Conservation (phyloP, 257 asterid species). For the Solanum pennellii region DNA sequence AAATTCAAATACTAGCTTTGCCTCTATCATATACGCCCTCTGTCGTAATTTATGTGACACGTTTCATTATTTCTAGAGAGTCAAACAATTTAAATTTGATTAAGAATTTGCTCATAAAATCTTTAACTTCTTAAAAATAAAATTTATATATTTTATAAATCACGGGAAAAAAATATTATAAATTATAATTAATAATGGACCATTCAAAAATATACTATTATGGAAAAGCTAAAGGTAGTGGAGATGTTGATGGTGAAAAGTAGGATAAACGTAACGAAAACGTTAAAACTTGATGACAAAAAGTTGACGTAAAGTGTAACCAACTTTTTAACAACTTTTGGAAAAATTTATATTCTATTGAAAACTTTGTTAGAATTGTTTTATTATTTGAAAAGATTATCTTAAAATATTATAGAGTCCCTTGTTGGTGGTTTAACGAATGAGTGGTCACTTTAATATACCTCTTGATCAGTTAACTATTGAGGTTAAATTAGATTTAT, state of each 20-base stretch:
- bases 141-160: too few relatives aligned
- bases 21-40: too few relatives aligned
- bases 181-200: too few relatives aligned
- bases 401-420: neutral
- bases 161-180: too few relatives aligned
- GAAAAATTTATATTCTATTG: neutral
- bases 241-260: neutral
- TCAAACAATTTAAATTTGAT: too few relatives aligned
- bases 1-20: neutral
- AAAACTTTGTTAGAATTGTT: neutral
- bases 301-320: neutral
- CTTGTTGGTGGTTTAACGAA: neutral
- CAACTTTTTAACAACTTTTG: neutral
- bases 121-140: too few relatives aligned
- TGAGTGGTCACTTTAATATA: neutral
- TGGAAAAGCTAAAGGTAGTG: neutral
- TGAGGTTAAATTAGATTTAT: neutral
- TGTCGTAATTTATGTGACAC: too few relatives aligned
- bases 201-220: neutral
- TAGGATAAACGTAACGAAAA: neutral
- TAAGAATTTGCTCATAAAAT: rapidly evolving
- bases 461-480: neutral
- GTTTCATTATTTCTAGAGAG: too few relatives aligned
- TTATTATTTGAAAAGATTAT: neutral
- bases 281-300: neutral